Evolutionary conservation across 108 stramenopile species (phyloP).

Genomic region (Skeletonema marinoi): DNA sequence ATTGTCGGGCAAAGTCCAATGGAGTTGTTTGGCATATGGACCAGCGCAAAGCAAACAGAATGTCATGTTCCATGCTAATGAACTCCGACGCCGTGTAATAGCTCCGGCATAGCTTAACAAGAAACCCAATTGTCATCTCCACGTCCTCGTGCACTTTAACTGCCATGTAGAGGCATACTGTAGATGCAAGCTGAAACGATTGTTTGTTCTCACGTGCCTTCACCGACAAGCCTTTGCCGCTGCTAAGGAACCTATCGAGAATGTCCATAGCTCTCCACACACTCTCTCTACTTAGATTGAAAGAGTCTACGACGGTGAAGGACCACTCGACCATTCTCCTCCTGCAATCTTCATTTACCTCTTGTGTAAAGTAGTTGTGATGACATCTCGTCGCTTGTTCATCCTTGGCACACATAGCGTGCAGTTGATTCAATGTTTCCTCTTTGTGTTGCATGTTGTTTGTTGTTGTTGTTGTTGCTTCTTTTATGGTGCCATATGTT

Average conservation of each 20-base stretch:
- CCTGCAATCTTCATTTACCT: slow-evolving; percentile 29
- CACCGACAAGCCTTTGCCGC: slow-evolving; percentile 9
- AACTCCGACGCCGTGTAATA: slow-evolving; percentile 10
- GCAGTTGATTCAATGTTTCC: neutral
- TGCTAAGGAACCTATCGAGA: slow-evolving; percentile 36
- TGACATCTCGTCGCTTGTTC: neutral
- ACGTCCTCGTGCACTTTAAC: slow-evolving; percentile 26
- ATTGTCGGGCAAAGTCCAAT: neutral
- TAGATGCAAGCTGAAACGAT: slow-evolving; percentile 21
- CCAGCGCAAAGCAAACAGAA: slow-evolving; percentile 1
- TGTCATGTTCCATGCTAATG: neutral
- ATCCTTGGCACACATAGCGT: neutral
- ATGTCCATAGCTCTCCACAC: slow-evolving; percentile 29
- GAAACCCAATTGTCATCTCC: slow-evolving; percentile 7
- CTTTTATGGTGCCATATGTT: neutral
- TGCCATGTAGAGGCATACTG: slow-evolving; percentile 38
- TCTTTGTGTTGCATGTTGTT: neutral
- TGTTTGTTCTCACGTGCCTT: slow-evolving; percentile 10
- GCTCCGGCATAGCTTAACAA: slow-evolving; percentile 19
- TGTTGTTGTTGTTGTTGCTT: neutral
- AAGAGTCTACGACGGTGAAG: slow-evolving; percentile 23
- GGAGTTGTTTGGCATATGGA: neutral
- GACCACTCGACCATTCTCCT: slow-evolving; percentile 36
- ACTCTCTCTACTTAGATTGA: slow-evolving; percentile 15
- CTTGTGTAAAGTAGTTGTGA: slow-evolving; percentile 9